Base-by-base conservation (phyloP, 1,139 yeast species). In the Taphrina flavorubra region DNA sequence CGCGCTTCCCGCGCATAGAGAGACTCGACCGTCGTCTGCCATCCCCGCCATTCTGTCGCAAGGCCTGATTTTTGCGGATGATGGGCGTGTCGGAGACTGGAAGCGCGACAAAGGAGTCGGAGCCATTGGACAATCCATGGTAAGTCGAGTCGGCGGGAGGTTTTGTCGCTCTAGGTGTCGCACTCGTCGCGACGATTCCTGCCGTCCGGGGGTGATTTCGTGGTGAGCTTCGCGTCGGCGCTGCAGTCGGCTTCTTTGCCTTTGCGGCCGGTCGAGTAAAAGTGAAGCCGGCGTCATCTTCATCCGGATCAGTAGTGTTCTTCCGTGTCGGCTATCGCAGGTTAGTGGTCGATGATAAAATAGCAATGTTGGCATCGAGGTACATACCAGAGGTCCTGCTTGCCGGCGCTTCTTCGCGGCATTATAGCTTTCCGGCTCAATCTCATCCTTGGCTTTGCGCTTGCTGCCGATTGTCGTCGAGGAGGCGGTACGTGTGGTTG, bases 1-100 rank as follows among this genome's bases (percentile, higher is more conserved):
- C 84, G 47, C 95, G 79, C 74, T 87, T 88, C 1, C 95, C 95
- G 56, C 95, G 79, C 69, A 76, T 74, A 20, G 76, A 77, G 40
- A 78, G 71, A 63, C 79, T 77, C 37, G 78, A 74, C 36, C 77
- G 71, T 49, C 78, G 58, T 63, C 74, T 57, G 67, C 73, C 70
- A 55, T 53, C 59, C 65, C 79, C 78, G 70, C 73, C 68, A 46
- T 72, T 72, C 53, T 76, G 75, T 58, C 80, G 74, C 67, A 78
- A 68, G 57, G 76, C 77, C 69, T 81, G 78, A 72, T 80, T 81
- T 68, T 79, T 75, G 61, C 79, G 77, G 57, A 80, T 78, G 62
- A 81, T 76, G 3, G 83, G 85, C 0, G 83, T 79, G 71, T 79
- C 84, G 39, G 78, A 74, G n/a, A 77, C 69, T 0, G 82, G 82